Conservation (phyloP, 1,284 basidiomycete species). For the Bjerkandera adusta region DNA sequence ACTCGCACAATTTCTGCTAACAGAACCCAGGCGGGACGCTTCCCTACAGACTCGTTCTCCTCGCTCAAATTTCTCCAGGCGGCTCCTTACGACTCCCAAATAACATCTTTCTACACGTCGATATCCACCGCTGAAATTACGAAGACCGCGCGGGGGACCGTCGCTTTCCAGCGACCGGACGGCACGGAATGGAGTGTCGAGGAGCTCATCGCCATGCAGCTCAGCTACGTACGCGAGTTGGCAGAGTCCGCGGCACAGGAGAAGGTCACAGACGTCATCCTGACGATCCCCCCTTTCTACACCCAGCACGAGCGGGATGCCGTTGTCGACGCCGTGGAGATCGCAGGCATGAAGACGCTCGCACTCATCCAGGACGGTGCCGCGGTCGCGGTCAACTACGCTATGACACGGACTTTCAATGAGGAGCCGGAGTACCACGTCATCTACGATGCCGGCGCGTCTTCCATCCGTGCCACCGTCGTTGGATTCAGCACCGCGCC, state of each 20-base stretch:
- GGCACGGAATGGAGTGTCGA: slow-evolving; percentile 81
- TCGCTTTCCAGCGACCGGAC: slow-evolving; percentile 52
- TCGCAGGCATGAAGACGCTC: slow-evolving; percentile 83
- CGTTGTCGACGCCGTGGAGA: slow-evolving; percentile 86
- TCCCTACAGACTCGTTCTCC: slow-evolving; percentile 86
- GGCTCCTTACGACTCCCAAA: slow-evolving; percentile 61
- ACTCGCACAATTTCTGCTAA: slow-evolving; percentile 6
- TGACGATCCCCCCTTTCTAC: slow-evolving; percentile 88
- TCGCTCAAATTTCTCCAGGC: slow-evolving; percentile 89
- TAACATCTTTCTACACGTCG: slow-evolving; percentile 61
- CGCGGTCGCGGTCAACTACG: slow-evolving; percentile 92
- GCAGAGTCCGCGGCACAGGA: slow-evolving; percentile 81
- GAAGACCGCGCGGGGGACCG: slow-evolving; percentile 61
- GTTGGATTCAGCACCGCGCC: slow-evolving; percentile 72
- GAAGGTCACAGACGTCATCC: slow-evolving; percentile 75
- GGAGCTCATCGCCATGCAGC: slow-evolving; percentile 93
- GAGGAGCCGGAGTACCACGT: slow-evolving; percentile 79
- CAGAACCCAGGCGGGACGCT: slow-evolving; percentile 74
- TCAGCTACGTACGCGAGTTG: slow-evolving; percentile 86
- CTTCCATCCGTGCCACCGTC: slow-evolving; percentile 84
- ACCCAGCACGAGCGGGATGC: slow-evolving; percentile 87
- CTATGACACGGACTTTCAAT: slow-evolving; percentile 90
- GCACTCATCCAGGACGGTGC: slow-evolving; percentile 92
- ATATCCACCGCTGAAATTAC: slow-evolving; percentile 62
- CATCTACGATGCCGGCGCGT: slow-evolving; percentile 93